A percentile compares a stretch with the other conserved stretches of the same genome.
Evolutionary conservation across 2,329 filamentous ascomycete species (phyloP).

Genomic region (Fusarium paranaense): DNA sequence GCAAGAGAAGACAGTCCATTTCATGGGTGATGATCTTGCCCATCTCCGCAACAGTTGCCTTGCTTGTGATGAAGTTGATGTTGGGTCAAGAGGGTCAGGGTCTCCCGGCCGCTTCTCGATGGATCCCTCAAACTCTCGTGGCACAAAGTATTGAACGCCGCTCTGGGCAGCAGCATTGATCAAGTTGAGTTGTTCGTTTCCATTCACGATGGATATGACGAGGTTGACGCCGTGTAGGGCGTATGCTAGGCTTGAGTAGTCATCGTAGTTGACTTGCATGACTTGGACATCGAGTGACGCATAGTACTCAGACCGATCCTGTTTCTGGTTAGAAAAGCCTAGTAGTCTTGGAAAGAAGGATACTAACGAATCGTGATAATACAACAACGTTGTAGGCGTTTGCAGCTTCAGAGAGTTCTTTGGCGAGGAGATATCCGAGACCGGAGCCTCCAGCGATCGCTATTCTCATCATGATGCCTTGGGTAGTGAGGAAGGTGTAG

Average conservation of each 20-base stretch:
- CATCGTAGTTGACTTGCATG: slow-evolving; percentile 74
- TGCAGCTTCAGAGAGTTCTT: slow-evolving; percentile 65
- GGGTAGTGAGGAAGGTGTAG: neutral
- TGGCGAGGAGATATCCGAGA: slow-evolving; percentile 58
- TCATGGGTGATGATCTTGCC: slow-evolving; percentile 61
- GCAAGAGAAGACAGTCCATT: slow-evolving; percentile 78
- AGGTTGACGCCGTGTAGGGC: slow-evolving; percentile 78
- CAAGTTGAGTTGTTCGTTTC: slow-evolving; percentile 73
- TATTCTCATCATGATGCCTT: slow-evolving; percentile 59
- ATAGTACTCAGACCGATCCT: slow-evolving; percentile 66
- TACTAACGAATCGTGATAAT: slow-evolving; percentile 66
- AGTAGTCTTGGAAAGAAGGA: neutral
- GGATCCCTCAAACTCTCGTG: slow-evolving; percentile 80
- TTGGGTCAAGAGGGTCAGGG: slow-evolving; percentile 71
- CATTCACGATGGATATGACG: slow-evolving; percentile 79
- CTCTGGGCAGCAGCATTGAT: slow-evolving; percentile 77
- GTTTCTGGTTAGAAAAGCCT: slow-evolving; percentile 29
- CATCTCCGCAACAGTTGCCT: slow-evolving; percentile 68
- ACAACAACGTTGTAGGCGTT: slow-evolving; percentile 77
- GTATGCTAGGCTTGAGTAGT: slow-evolving; percentile 69
- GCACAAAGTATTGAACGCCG: slow-evolving; percentile 76
- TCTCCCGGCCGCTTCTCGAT: slow-evolving; percentile 63
- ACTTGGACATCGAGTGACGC: slow-evolving; percentile 72
- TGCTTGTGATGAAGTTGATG: slow-evolving; percentile 61
- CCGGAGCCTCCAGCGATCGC: slow-evolving; percentile 61